Base-by-base conservation (phyloP, 352 stramenopile species). In the Phytophthora meadii region DNA sequence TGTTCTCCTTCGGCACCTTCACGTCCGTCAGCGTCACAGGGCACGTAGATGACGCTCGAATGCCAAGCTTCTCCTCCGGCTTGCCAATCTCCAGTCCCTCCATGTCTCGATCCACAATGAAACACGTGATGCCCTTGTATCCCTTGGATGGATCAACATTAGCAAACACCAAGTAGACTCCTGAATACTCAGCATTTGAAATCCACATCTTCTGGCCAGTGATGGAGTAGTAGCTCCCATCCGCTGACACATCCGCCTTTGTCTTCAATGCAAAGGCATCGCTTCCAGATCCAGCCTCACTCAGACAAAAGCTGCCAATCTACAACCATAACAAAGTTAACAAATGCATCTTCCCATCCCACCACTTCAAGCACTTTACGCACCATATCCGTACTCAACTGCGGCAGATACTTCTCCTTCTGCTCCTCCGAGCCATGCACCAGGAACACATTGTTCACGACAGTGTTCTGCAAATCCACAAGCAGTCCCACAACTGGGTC, bases 121-220 rank as follows among this genome's bases (percentile, higher is more conserved):
- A 99, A 54, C 94, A 98, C 61, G 97, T 99, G 63, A 99, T 99
- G 39, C 97, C 97, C 77, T 98, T 99, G 88, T 99, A 98, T 9
- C 95, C 95, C 69, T 94, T 82, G 2, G 87, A 92, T 46, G 76
- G 82, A 74, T 98, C 89, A 8, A 88, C 87, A 66, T 98, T 99
- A 10, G 97, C 97, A 79, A 99, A 99, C 12, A 99, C 94, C 34
- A 99, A 78, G 76, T 98, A 98, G 1, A 99, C 88, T 5, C 94
- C 95, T 15, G 97, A 87, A 64, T 99, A 96, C 61, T 94, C 93
- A 11, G 92, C 93, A 76, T 99, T 99, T 32, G 95, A 98, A 67
- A 99, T 99, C 97, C 97, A 99, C 73, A 98, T 89, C 76, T 99
- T 99, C 47, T 92, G 89, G 22, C 97, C 97, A 72, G 90, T 98